Conservation (phyloP, 768 basidiomycete species). For the Asterophora lycoperdoides region DNA sequence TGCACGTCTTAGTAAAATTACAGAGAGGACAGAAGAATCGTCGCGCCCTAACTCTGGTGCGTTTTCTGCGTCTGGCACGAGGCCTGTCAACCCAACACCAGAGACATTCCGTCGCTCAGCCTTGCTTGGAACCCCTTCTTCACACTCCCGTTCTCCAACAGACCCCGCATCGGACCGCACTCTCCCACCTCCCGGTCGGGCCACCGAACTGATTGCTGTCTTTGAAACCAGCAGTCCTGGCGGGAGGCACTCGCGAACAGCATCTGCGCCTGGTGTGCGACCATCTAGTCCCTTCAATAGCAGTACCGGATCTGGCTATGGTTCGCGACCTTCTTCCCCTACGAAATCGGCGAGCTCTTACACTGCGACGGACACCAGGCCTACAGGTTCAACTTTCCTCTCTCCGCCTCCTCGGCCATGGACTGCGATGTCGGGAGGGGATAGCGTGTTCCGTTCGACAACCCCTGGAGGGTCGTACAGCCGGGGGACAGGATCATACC, state of each 20-base stretch:
- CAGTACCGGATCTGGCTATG: conserved; percentile 31
- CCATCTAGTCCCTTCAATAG: conserved; percentile 34
- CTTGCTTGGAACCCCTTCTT: conserved; percentile 32
- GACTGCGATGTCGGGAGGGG: conserved; percentile 26
- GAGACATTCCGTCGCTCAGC: conserved; percentile 47
- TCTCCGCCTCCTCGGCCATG: conserved; percentile 42
- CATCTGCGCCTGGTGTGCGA: conserved; percentile 46
- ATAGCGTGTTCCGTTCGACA: conserved; percentile 24
- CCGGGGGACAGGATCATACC: conserved; percentile 29
- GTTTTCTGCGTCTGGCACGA: conserved; percentile 27
- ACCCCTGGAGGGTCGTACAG: conserved; percentile 21
- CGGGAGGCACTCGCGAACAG: conserved; percentile 46
- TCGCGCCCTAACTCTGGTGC: conserved; percentile 53
- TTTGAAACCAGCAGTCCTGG: conserved; percentile 51
- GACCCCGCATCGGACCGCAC: conserved; percentile 48
- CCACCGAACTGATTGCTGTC: conserved; percentile 69
- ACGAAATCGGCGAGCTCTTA: conserved; percentile 40
- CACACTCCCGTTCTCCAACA: conserved; percentile 54
- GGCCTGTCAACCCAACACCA: conserved; percentile 38
- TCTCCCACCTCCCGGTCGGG: conserved; percentile 50
- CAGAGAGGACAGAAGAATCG: conserved; percentile 73
- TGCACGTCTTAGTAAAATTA: conserved; percentile 68
- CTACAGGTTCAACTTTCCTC: conserved; percentile 39
- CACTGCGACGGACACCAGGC: conserved; percentile 28
- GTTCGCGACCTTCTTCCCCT: conserved; percentile 44